A percentile compares a stretch with the other conserved stretches of the same genome.
These are phyloP conservation scores for Pelargonium cotyledonis DNA, from an alignment of 441 rosid species.

Conservation along the genomic window DNA sequence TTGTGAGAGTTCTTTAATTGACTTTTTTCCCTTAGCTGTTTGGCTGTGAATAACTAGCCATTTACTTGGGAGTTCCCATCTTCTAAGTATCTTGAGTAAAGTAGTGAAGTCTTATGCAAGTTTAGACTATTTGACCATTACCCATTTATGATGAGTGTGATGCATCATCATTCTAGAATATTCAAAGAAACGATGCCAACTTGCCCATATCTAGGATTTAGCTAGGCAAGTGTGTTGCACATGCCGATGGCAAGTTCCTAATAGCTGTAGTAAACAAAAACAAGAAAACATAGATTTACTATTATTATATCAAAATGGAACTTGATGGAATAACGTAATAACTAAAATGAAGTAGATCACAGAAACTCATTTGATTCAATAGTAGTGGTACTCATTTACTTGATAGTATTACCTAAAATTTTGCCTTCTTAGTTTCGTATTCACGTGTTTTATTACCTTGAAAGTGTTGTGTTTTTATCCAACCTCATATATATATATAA, in stretches of 20 bases:
- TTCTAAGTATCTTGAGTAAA: not conserved
- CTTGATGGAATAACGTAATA: not conserved
- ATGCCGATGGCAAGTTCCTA: not conserved
- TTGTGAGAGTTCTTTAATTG: not conserved
- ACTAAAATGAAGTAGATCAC: not conserved
- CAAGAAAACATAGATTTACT: not conserved
- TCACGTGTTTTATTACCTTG: not conserved
- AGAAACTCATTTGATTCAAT: not conserved
- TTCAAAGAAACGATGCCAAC: not conserved
- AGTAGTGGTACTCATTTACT: not conserved
- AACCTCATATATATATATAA: not conserved
- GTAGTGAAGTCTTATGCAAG: not conserved
- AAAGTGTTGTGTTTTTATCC: not conserved
- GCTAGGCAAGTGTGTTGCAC: not conserved
- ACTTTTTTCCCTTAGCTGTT: not conserved
- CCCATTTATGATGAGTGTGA: not conserved
- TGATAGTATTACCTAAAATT: not conserved
- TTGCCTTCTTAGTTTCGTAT: no score
- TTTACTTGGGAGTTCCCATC: not conserved
- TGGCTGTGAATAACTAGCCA: not conserved
- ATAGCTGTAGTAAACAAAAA: not conserved
- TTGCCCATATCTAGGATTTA: not conserved
- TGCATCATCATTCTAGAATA: not conserved
- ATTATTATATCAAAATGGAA: not conserved
- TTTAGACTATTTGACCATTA: not conserved